Base-by-base conservation (phyloP, 2,329 filamentous ascomycete species). In the Lachnellula occidentalis region DNA sequence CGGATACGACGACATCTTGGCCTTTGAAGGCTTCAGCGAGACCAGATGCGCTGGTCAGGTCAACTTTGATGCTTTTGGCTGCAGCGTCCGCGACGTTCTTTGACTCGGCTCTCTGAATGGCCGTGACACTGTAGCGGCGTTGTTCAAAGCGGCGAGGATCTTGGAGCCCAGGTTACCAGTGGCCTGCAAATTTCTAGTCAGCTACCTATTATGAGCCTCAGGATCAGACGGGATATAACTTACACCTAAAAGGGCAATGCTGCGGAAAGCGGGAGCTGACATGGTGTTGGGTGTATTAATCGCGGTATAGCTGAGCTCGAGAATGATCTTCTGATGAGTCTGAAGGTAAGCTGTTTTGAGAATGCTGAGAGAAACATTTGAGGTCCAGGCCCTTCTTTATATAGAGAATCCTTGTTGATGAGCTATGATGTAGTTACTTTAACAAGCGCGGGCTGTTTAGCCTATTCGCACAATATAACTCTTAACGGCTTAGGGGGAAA, bases 1-100 rank as follows among this genome's bases (percentile, higher is more conserved):
- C 54, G 22, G 53, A 56, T 14, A 60, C 50, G 21, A 60, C 54
- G 19, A 58, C 51, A 49, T 60, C 58, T 53, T 58, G 56, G 27
- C 50, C 43, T 47, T 51, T 48, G 51, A 60, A 57, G 2, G 58
- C 54, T 3, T 36, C n/a, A 17, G 24, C 54, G 15, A 60, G 54
- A 9, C 49, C 56, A 21, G 51, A 41, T 5, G 27, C 45, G 22
- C 22, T 50, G 21, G 17, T 53, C 31, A 57, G 37, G 21, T 59
- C 57, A 27, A 59, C 54, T 46, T 58, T 58, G 39, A 59, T 27
- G 15, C 34, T 51, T 34, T 56, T 53, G 31, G 50, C 37, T 14
- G 53, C 48, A 8, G 45, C 41, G 11, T 43, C 12, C 6, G 55
- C 42, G 15, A 43, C 27, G 14, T 60, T 58, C 6, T 41, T 54